Evolutionary conservation across 2,329 filamentous ascomycete genomes (phyloP).

Genomic region (Gaeumannomyces sp.): DNA sequence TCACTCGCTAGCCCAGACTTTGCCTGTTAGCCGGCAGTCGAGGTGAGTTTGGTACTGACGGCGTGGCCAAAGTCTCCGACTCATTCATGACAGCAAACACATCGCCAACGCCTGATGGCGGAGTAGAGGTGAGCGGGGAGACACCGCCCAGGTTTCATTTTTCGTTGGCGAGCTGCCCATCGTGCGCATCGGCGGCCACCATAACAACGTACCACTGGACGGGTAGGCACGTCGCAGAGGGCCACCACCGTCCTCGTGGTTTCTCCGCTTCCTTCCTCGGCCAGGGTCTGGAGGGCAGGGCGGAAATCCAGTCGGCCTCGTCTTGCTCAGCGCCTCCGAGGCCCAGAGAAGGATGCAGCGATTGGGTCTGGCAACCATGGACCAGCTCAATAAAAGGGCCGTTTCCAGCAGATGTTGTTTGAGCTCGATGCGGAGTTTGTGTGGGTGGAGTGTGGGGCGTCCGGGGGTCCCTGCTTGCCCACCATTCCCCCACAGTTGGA

Average conservation of each 20-base stretch:
- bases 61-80: not conserved
- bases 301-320: too few species aligned
- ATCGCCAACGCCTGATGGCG: not conserved
- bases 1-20: not conserved
- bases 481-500: not conserved
- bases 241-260: not conserved
- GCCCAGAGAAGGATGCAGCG: too few species aligned
- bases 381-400: slow-evolving; percentile 2
- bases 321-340: too few species aligned
- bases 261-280: not conserved
- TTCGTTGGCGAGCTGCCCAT: not conserved
- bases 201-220: not conserved
- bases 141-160: too few species aligned
- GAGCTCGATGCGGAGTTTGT: slow-evolving; percentile 3
- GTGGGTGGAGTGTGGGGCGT: not conserved
- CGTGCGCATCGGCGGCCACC: too few species aligned
- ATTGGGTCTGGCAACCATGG: slow-evolving; percentile 1
- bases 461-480: not conserved
- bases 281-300: too few species aligned
- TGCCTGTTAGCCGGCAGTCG: too few species aligned
- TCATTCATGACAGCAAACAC: not conserved
- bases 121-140: not conserved
- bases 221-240: not conserved
- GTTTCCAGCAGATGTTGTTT: slow-evolving; percentile 4
- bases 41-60: not conserved